Conservation (phyloP, 805 yeast genomes). For the Candida silvicultrix region DNA sequence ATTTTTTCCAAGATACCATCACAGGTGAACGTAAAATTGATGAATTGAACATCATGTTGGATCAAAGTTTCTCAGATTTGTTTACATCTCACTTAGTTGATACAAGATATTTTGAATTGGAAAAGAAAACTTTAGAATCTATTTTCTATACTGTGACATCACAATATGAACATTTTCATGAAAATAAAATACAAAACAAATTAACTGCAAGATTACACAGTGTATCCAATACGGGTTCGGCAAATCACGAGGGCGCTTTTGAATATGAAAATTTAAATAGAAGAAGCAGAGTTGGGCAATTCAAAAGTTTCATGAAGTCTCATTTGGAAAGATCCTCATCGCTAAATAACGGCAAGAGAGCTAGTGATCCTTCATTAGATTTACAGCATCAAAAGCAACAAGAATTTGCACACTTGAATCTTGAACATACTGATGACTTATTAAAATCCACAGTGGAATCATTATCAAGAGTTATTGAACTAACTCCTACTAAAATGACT, state of each 20-base stretch:
- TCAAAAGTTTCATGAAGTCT: conserved; percentile 51
- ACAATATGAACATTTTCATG: conserved; percentile 25
- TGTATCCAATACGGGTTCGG: background rate
- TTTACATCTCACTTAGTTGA: conserved; percentile 66
- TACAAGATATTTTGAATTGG: conserved; percentile 62
- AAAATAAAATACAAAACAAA: conserved; percentile 25
- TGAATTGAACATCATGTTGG: conserved; percentile 45
- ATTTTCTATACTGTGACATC: conserved; percentile 26
- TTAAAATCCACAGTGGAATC: conserved; percentile 72
- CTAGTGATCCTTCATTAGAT: conserved; percentile 1
- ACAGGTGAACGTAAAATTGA: conserved; percentile 38
- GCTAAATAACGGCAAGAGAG: conserved; percentile 17
- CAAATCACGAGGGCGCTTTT: conserved; percentile 13
- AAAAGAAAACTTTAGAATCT: conserved; percentile 57
- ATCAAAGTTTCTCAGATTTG: conserved; percentile 65
- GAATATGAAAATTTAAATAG: conserved; percentile 24
- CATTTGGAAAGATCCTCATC: conserved; percentile 39
- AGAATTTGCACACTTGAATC: conserved; percentile 20
- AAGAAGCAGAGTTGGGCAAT: conserved; percentile 40
- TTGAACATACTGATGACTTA: conserved; percentile 52
- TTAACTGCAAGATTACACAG: conserved; percentile 13
- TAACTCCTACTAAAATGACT: conserved; percentile 56
- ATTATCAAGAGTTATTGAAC: conserved; percentile 68
- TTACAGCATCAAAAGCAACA: conserved; percentile 3
- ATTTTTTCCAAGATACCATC: conserved; percentile 38